A percentile compares a stretch with the other conserved stretches of the same genome.
These are phyloP conservation scores for Sphaerostilbella broomeana DNA, from an alignment of 2,329 filamentous ascomycete genomes.

Conservation along the genomic window DNA sequence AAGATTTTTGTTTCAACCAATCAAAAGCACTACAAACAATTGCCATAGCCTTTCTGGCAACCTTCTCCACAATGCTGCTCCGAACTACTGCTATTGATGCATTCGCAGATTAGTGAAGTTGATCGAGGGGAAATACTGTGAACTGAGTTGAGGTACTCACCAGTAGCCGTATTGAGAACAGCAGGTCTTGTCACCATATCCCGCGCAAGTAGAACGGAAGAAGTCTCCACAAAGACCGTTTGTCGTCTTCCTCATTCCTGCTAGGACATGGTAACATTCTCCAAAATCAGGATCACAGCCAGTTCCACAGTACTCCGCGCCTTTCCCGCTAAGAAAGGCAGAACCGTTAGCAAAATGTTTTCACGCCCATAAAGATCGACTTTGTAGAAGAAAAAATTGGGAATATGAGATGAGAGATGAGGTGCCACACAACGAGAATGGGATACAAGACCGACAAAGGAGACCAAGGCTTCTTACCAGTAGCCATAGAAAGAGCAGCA, in stretches of 20 bases:
- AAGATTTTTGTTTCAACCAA: too few species aligned
- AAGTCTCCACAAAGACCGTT: conserved; percentile 31
- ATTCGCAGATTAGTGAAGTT: neutral
- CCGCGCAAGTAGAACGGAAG: conserved; percentile 27
- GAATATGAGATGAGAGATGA: neutral
- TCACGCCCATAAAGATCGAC: too few species aligned
- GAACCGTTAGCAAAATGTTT: neutral
- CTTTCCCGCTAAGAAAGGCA: conserved; percentile 23
- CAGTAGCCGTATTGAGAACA: conserved; percentile 32
- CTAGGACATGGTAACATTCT: conserved; percentile 22
- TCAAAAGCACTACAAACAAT: too few species aligned
- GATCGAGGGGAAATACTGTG: neutral
- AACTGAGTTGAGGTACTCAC: conserved; percentile 19
- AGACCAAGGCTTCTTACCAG: conserved; percentile 27
- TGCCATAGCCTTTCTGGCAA: conserved; percentile 29
- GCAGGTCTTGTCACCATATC: conserved; percentile 28
- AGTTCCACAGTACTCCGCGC: conserved; percentile 29
- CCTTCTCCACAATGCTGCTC: conserved; percentile 25
- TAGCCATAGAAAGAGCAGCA: conserved; percentile 38
- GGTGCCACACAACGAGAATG: neutral
- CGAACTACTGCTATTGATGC: conserved; percentile 24
- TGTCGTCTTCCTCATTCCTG: conserved; percentile 24
- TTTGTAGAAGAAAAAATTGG: too few species aligned
- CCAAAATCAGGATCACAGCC: conserved; percentile 33
- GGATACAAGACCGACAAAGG: neutral